Evolutionary conservation across 176 grass and related monocot genomes (phyloP).

Genomic region (Calamus simplicifolius): DNA sequence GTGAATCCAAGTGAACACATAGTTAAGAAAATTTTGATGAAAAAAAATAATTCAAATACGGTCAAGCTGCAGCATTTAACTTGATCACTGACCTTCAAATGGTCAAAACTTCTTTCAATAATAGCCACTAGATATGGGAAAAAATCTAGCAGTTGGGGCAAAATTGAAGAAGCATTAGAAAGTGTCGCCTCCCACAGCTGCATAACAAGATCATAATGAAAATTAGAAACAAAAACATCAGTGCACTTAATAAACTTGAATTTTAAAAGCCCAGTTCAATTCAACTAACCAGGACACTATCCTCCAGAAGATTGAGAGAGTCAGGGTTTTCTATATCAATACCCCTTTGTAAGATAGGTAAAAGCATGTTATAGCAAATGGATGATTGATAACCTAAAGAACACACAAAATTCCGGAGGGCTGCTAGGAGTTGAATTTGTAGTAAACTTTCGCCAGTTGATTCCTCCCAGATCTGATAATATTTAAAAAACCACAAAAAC

Average conservation of each 20-base stretch:
- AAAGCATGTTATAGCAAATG: constrained; percentile 78
- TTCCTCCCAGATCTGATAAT: constrained; percentile 80
- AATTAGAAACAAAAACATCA: constrained; percentile 1
- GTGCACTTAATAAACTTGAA: not conserved
- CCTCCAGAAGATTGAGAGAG: constrained; percentile 99
- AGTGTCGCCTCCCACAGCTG: constrained; percentile 93
- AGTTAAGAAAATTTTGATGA: too few species aligned
- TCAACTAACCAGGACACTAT: constrained; percentile 73
- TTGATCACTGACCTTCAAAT: constrained; percentile 61
- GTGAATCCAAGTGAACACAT: too few species aligned
- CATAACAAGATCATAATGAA: constrained; percentile 21
- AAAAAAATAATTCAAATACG: too few species aligned
- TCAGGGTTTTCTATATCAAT: constrained; percentile 83
- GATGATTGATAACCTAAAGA: constrained; percentile 80
- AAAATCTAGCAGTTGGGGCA: constrained; percentile 81
- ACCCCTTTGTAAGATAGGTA: constrained; percentile 78
- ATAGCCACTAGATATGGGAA: constrained; percentile 83
- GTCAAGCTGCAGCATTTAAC: too few species aligned
- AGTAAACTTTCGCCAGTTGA: constrained; percentile 90
- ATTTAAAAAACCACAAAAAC: not conserved
- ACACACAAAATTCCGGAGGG: constrained; percentile 75
- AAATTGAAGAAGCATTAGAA: constrained; percentile 74
- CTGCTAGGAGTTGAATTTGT: constrained; percentile 83
- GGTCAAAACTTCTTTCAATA: constrained; percentile 82
- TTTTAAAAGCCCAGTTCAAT: constrained; percentile 8